Evolutionary conservation across 2,329 filamentous ascomycete species (phyloP).

Genomic region (Venturia aucupariae): DNA sequence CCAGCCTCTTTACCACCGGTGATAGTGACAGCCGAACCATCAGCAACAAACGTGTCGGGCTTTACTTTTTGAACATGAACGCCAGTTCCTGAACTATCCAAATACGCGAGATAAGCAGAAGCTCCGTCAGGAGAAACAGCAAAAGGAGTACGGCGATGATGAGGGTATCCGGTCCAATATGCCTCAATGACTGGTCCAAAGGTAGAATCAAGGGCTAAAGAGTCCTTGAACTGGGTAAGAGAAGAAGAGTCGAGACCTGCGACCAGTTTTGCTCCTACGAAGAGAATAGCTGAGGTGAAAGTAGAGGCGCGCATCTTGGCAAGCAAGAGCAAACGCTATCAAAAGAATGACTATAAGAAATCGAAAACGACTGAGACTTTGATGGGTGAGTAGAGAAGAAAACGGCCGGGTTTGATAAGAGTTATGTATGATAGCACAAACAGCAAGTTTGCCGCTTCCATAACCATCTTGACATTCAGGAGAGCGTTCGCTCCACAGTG

Average conservation of each 20-base stretch:
- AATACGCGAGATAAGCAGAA: conserved; percentile 51
- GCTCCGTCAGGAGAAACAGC: conserved; percentile 50
- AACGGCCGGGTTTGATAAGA: not conserved
- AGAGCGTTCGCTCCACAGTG: not conserved
- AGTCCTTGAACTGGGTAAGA: conserved; percentile 18
- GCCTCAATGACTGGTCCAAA: conserved; percentile 52
- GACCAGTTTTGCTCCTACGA: conserved; percentile 1
- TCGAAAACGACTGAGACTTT: not conserved
- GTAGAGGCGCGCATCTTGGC: conserved; percentile 2
- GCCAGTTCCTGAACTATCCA: conserved; percentile 45
- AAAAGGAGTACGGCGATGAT: conserved; percentile 54
- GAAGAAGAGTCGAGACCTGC: conserved; percentile 8
- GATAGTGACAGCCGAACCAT: conserved; percentile 44
- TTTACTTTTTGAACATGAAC: conserved; percentile 51
- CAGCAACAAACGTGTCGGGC: conserved; percentile 44
- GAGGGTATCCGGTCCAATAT: conserved; percentile 53
- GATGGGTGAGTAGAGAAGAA: not conserved
- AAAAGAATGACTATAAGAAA: not conserved
- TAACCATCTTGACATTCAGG: not conserved
- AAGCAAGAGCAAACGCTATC: conserved; percentile 7
- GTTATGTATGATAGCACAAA: not conserved
- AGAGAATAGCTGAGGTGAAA: not conserved
- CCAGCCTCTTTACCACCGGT: conserved; percentile 48
- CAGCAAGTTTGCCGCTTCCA: not conserved
- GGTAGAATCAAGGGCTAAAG: conserved; percentile 37